phyloP scores from a whole-genome alignment of 1,284 basidiomycete species.

The Moniliophthora roreri region DNA sequence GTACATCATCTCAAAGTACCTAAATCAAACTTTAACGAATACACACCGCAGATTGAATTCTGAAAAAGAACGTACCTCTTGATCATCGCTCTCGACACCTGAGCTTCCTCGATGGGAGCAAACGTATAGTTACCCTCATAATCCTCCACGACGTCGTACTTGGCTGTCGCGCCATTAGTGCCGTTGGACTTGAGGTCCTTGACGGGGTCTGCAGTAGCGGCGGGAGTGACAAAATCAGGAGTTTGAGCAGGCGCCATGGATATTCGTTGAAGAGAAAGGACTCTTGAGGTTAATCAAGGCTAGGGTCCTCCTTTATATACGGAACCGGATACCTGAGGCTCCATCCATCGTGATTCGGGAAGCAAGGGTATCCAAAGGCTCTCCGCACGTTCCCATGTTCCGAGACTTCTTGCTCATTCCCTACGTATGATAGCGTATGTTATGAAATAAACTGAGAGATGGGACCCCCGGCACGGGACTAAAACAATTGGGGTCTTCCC shows the following conservation, averaged over 20 bases:
- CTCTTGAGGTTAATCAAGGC: background rate
- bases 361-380: too few species aligned
- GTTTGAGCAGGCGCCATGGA: constrained; percentile 29
- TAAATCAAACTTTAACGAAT: constrained; percentile 22
- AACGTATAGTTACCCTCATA: constrained; percentile 66
- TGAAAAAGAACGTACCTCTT: constrained; percentile 47
- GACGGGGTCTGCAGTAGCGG: background rate
- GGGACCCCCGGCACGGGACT: too few species aligned
- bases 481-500: too few species aligned
- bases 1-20: constrained; percentile 74
- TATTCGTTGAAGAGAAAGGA: background rate
- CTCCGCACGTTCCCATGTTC: too few species aligned
- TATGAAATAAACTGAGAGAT: too few species aligned
- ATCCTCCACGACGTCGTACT: constrained; percentile 46
- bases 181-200: constrained; percentile 5
- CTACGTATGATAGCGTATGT: too few species aligned
- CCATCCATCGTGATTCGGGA: too few species aligned
- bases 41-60: constrained; percentile 3
- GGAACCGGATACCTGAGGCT: background rate
- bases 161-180: constrained; percentile 6
- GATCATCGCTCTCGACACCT: constrained; percentile 80
- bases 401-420: too few species aligned
- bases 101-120: constrained; percentile 74
- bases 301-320: background rate
- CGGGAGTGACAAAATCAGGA: background rate